Evolutionary conservation across 1,139 yeast species (phyloP), one percentile per base, ranked within the genome.

Genomic region (Candida glucosophila): DNA sequence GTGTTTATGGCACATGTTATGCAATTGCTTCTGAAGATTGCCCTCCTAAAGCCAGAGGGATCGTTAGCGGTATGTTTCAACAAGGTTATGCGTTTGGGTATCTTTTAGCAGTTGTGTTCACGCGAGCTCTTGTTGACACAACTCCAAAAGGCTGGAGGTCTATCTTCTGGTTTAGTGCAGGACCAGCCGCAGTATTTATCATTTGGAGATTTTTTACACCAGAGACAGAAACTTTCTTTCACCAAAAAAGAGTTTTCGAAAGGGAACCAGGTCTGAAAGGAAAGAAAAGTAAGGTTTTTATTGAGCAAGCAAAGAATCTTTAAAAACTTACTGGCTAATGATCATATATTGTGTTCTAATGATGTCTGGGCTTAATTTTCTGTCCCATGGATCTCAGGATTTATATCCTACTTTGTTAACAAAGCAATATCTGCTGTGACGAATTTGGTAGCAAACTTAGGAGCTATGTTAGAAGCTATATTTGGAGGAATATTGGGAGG

Each of bases 321-420:
- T 35, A n/a, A 55, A 52, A 28, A 32, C 35, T 8, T 44, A 47
- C 29, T 49, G 55, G 54, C 40, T 49, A 23, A 35, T 46, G 24
- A 32, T 40, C 32, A 21, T 46, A 19, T 49, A 47, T 34, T 31
- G 33, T 21, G 49, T 49, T 22, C 29, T 49, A 20, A 21, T 48
- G 34, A 49, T 49, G 55, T 36, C 52, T 5, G 55, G 54, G 12
- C 44, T 48, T 44, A 43, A 47, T 52, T 78, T 77, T 50, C 63
- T 68, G 66, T 72, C 82, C 6, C 86, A 77, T 39, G 85, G 83
- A 5, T 74, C 82, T 12, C 85, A 78, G 47, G 88, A 78, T 52
- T 52, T 77, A 45, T 77, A 71, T 47, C 85, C 86, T 29, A 76
- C 86, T 5, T 50, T 74, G 43, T 55, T 78, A 30, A 60, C 67